Evolutionary conservation across 352 stramenopile species (phyloP).

Genomic region (Phytopythium helicoides): DNA sequence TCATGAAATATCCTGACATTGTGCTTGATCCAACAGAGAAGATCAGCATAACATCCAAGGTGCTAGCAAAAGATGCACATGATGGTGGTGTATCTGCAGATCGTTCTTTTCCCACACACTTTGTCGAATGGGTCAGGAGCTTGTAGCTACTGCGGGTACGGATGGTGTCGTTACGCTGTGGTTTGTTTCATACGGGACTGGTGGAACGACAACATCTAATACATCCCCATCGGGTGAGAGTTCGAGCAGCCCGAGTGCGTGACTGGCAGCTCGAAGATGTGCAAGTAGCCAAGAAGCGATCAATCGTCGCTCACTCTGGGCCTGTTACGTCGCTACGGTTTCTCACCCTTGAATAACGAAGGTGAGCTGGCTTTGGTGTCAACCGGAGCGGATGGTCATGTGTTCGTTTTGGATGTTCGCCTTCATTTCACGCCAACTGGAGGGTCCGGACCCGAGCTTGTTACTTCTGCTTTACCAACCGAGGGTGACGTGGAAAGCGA

Average conservation of each 20-base stretch:
- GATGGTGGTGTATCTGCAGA: slow-evolving; percentile 44
- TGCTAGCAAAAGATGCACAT: slow-evolving; percentile 50
- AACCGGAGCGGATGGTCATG: slow-evolving; percentile 55
- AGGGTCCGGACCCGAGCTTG: slow-evolving; percentile 2
- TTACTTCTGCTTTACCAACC: slow-evolving; percentile 1
- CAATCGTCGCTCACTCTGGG: slow-evolving; percentile 45
- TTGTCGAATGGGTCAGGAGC: slow-evolving; percentile 48
- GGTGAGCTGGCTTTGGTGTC: slow-evolving; percentile 53
- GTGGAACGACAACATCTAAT: slow-evolving; percentile 1
- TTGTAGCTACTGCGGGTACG: slow-evolving; percentile 61
- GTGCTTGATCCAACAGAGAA: slow-evolving; percentile 45
- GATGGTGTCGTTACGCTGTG: slow-evolving; percentile 69
- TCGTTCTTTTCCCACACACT: slow-evolving; percentile 41
- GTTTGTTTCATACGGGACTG: slow-evolving; percentile 40
- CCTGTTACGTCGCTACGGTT: slow-evolving; percentile 61
- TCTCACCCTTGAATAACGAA: slow-evolving; percentile 16
- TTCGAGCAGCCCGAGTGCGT: not conserved
- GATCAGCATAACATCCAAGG: slow-evolving; percentile 48
- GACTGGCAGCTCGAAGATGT: slow-evolving; percentile 60
- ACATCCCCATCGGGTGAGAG: not conserved
- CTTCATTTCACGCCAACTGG: slow-evolving; percentile 27
- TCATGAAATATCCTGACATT: slow-evolving; percentile 57
- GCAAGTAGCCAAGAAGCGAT: slow-evolving; percentile 67
- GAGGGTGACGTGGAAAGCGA: not conserved
- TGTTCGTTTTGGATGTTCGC: slow-evolving; percentile 65